phyloP scores from a whole-genome alignment of 257 asterid species.

The Galeopsis tetrahit region DNA sequence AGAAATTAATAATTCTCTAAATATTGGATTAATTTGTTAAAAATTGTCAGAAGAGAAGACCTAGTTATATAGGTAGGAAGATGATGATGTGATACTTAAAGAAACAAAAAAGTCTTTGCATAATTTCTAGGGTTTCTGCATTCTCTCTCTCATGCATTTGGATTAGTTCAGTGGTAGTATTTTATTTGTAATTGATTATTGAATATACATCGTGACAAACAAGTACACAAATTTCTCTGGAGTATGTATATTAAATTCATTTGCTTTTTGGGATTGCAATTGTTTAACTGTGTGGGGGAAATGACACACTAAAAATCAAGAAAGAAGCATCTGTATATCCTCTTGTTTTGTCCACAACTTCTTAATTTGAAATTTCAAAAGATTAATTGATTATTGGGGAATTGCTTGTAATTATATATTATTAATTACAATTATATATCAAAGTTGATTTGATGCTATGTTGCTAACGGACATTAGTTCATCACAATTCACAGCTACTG shows the following conservation, averaged over 20 bases:
- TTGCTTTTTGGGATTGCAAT: slow-evolving; percentile 47
- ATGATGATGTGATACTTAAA: slow-evolving; percentile 67
- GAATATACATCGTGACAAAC: slow-evolving; percentile 46
- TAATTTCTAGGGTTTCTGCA: slow-evolving; percentile 62
- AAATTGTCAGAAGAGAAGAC: slow-evolving; percentile 65
- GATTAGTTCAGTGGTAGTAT: slow-evolving; percentile 60
- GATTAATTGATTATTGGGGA: slow-evolving; percentile 19
- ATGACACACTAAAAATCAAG: slow-evolving; percentile 40
- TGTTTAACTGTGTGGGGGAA: slow-evolving; percentile 44
- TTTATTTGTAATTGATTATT: slow-evolving; percentile 31
- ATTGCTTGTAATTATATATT: not conserved
- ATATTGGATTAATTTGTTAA: slow-evolving; percentile 26
- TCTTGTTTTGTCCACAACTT: slow-evolving; percentile 47
- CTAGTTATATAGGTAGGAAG: slow-evolving; percentile 68
- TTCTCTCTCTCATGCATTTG: slow-evolving; percentile 46
- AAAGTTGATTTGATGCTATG: not conserved
- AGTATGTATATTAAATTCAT: slow-evolving; percentile 36
- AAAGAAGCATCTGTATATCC: slow-evolving; percentile 47
- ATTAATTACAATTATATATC: not conserved
- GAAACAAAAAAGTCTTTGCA: slow-evolving; percentile 51
- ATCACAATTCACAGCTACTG: not conserved
- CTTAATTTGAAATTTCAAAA: slow-evolving; percentile 31
- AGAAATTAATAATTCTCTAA: not conserved
- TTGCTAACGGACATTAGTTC: not conserved
- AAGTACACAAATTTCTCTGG: slow-evolving; percentile 43